These are phyloP conservation scores for Orychophragmus violaceus DNA, from an alignment of 345 rosid genomes.

Conservation along the genomic window DNA sequence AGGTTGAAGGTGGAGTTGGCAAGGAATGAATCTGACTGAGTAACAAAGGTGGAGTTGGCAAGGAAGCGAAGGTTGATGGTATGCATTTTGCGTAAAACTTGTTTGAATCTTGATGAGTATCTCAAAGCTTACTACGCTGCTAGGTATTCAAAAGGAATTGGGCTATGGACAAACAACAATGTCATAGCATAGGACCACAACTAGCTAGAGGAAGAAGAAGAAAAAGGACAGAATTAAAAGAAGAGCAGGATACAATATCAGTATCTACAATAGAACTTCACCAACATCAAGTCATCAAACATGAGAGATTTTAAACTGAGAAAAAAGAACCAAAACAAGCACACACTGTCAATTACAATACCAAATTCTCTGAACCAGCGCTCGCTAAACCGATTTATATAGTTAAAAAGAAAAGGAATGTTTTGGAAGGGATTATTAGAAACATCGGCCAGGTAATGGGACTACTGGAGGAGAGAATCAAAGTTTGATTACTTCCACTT, in stretches of 20 bases:
- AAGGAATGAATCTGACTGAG: conserved; percentile 85
- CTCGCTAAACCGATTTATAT: conserved; percentile 22
- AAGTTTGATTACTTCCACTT: conserved; percentile 68
- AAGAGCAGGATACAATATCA: background rate
- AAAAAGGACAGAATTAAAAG: no score
- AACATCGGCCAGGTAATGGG: conserved; percentile 20
- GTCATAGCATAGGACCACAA: no score
- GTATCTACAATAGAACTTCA: background rate
- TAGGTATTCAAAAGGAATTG: no score
- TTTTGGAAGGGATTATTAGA: background rate
- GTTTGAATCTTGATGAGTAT: conserved; percentile 47
- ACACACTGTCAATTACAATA: conserved; percentile 24
- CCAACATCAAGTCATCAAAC: background rate
- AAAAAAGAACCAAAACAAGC: background rate
- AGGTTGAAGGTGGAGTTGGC: no score
- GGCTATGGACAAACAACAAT: no score
- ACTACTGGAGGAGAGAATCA: conserved; percentile 6
- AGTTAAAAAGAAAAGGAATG: conserved; percentile 19
- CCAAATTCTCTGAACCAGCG: conserved; percentile 18
- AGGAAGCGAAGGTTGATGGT: conserved; percentile 55
- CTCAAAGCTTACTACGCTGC: conserved; percentile 71
- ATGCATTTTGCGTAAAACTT: background rate
- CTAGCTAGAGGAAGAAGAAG: no score
- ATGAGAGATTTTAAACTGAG: background rate
- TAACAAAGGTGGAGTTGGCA: conserved; percentile 84